These are phyloP conservation scores for Musa itinerans DNA, from an alignment of 176 grass and related monocot genomes.

Conservation along the genomic window DNA sequence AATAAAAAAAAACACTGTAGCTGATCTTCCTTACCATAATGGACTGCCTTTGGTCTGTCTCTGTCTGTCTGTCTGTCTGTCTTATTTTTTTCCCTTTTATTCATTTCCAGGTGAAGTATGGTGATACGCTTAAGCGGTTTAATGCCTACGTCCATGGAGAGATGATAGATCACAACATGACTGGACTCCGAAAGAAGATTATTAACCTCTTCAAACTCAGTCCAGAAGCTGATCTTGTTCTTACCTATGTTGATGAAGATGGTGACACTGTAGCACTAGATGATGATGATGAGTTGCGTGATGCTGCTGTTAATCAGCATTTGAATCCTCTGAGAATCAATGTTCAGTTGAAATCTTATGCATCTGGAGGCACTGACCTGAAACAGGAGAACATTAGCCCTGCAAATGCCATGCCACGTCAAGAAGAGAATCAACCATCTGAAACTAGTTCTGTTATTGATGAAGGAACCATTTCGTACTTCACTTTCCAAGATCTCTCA, in stretches of 20 bases:
- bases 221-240: conserved; percentile 29
- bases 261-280: conserved; percentile 56
- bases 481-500: conserved; percentile 41
- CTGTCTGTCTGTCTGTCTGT: background rate
- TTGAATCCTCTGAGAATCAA: conserved; percentile 69
- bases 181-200: conserved; percentile 41
- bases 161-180: background rate
- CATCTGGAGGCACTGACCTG: background rate
- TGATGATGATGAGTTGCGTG: conserved; percentile 55
- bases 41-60: too few species aligned
- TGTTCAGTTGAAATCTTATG: conserved; percentile 42
- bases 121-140: conserved; percentile 55
- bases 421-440: conserved; percentile 7
- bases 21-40: too few species aligned
- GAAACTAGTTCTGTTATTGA: conserved; percentile 34
- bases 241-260: conserved; percentile 75
- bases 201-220: conserved; percentile 51
- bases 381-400: background rate
- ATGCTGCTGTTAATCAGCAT: conserved; percentile 54
- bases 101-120: conserved; percentile 50
- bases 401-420: background rate
- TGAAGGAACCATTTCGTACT: conserved; percentile 49
- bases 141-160: conserved; percentile 25
- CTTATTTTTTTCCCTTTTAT: too few species aligned
- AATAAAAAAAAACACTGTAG: too few species aligned